Percentiles rank a stretch among this genome's conserved stretches.
These are phyloP conservation scores for Candida manassasensis DNA, from an alignment of 805 yeast species.

Conservation along the genomic window DNA sequence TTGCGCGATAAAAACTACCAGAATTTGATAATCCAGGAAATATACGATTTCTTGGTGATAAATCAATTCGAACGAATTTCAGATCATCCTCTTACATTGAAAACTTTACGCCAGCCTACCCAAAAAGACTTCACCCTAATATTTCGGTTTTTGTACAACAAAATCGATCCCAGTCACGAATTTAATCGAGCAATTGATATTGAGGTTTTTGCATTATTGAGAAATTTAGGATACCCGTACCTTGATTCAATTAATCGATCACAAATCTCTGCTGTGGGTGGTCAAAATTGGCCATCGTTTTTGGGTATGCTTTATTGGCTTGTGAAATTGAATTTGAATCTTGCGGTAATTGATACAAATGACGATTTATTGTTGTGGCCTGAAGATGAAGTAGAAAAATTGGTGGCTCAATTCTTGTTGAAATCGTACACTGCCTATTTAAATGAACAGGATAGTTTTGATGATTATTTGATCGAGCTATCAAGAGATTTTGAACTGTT, in stretches of 20 bases:
- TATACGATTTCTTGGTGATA: slow-evolving; percentile 56
- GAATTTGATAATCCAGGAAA: slow-evolving; percentile 57
- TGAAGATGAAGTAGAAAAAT: slow-evolving; percentile 45
- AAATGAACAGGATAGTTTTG: slow-evolving; percentile 59
- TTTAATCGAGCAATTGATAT: slow-evolving; percentile 66
- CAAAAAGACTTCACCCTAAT: slow-evolving; percentile 78
- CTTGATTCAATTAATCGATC: slow-evolving; percentile 76
- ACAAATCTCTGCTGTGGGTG: slow-evolving; percentile 88
- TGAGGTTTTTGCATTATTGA: slow-evolving; percentile 67
- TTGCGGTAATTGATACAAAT: slow-evolving; percentile 19
- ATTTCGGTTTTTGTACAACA: slow-evolving; percentile 73
- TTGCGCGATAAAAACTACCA: slow-evolving; percentile 70
- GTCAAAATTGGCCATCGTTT: slow-evolving; percentile 80
- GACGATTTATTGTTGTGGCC: slow-evolving; percentile 25
- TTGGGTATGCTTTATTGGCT: slow-evolving; percentile 84
- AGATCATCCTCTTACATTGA: slow-evolving; percentile 62
- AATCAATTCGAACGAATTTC: slow-evolving; percentile 72
- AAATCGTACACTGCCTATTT: slow-evolving; percentile 67
- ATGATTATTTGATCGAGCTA: slow-evolving; percentile 51
- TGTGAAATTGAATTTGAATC: slow-evolving; percentile 46
- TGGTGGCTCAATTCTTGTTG: slow-evolving; percentile 57
- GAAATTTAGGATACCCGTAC: slow-evolving; percentile 70
- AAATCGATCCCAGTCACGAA: slow-evolving; percentile 73
- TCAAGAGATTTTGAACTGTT: slow-evolving; percentile 49
- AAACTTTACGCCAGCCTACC: slow-evolving; percentile 70